A percentile compares a stretch with the other conserved stretches of the same genome.
Evolutionary conservation across 495 filamentous ascomycete genomes (phyloP).

Genomic region (Hypoxylon cercidicola): DNA sequence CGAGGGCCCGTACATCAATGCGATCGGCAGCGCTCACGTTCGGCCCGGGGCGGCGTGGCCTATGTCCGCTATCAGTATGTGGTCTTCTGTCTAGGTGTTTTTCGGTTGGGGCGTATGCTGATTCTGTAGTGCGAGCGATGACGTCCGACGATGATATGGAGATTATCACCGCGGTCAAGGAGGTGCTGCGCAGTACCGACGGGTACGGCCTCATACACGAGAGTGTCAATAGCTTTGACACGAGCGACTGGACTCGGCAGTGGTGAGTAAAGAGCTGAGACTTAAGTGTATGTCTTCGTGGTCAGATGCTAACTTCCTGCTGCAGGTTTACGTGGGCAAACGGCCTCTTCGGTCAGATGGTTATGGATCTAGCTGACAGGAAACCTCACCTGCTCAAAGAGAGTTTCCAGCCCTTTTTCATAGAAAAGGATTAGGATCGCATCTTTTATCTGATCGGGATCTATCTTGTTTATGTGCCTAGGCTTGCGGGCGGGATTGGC

Average conservation of each 20-base stretch:
- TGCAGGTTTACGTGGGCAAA: constrained; percentile 75
- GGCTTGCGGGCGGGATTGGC: too few relatives aligned
- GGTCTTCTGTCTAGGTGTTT: neutral
- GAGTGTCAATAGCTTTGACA: constrained; percentile 65
- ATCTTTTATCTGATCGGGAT: too few relatives aligned
- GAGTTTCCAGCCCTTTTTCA: constrained; percentile 50
- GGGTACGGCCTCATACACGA: constrained; percentile 71
- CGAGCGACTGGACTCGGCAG: constrained; percentile 65
- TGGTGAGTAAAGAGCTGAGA: constrained; percentile 49
- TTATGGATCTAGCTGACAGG: constrained; percentile 64
- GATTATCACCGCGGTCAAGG: constrained; percentile 56
- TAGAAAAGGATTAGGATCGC: constrained; percentile 7
- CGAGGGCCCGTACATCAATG: constrained; percentile 61
- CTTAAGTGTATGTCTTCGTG: too few relatives aligned
- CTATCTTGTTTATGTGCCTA: too few relatives aligned
- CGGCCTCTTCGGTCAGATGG: constrained; percentile 73
- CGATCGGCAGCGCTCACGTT: constrained; percentile 65
- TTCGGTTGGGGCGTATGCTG: neutral
- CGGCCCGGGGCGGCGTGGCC: constrained; percentile 69
- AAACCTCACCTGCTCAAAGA: constrained; percentile 51
- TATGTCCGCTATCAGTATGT: constrained; percentile 62
- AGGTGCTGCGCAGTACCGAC: constrained; percentile 63
- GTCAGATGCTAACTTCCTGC: constrained; percentile 27
- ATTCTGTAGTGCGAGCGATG: constrained; percentile 47
- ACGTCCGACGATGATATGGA: constrained; percentile 58